phyloP scores from a whole-genome alignment of 208 protist species.

The Novymonas esmeraldas region DNA sequence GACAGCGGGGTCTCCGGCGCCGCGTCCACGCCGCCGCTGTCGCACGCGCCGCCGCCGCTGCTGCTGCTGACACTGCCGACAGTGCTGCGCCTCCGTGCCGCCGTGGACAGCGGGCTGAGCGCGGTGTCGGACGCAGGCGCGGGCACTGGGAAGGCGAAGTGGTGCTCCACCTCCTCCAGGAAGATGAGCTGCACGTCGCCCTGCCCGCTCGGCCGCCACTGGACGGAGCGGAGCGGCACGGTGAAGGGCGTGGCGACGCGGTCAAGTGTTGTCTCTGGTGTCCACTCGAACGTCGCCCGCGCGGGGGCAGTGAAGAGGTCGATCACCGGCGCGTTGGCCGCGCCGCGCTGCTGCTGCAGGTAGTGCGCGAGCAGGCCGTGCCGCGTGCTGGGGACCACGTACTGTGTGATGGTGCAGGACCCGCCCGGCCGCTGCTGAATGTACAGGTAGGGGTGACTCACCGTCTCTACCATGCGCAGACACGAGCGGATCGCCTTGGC shows the following conservation, averaged over 20 bases:
- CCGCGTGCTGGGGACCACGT: constrained; percentile 17
- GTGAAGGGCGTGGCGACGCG: constrained; percentile 17
- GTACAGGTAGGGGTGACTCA: constrained; percentile 54
- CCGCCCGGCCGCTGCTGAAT: constrained; percentile 25
- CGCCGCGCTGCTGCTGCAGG: constrained; percentile 14
- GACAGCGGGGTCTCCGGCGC: neutral
- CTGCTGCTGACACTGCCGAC: too few relatives aligned
- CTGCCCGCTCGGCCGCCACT: constrained; percentile 17
- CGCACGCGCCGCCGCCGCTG: too few relatives aligned
- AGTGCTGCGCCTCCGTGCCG: too few relatives aligned
- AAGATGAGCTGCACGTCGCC: constrained; percentile 20
- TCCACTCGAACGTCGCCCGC: constrained; percentile 23
- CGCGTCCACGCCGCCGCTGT: too few relatives aligned
- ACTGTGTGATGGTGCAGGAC: constrained; percentile 47
- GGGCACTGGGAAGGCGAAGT: neutral
- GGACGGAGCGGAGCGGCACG: constrained; percentile 28
- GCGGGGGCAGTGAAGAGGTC: constrained; percentile 23
- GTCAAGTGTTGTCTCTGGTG: constrained; percentile 15
- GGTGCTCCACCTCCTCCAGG: constrained; percentile 18
- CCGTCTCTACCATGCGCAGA: constrained; percentile 28
- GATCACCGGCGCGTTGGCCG: constrained; percentile 6
- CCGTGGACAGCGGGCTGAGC: too few relatives aligned
- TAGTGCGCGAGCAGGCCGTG: constrained; percentile 26
- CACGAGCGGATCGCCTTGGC: constrained; percentile 20
- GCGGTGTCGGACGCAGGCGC: neutral